Evolutionary conservation across 169 alveolate genomes (phyloP), one percentile per base, ranked within the genome.

Genomic region (Plasmodium gallinaceum): DNA sequence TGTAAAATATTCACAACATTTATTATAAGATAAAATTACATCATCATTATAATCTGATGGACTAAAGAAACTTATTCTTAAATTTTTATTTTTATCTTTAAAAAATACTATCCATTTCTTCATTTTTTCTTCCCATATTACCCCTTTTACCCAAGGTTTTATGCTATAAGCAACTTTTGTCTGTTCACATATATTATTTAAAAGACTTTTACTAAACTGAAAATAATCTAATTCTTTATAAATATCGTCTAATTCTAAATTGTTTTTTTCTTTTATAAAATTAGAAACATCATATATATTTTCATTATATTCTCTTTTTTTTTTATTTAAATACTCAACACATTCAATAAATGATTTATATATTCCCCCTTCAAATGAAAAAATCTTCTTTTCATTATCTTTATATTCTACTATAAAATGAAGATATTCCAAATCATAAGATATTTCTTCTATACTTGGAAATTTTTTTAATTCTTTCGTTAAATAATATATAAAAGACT

Each of bases 31-130:
- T 26, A 71, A 5, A 24, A 86, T 32, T 26, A 86, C 87, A 86
- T 86, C 92, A 39, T 45, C 32, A 43, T 71, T 86, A 62, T 71
- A 86, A 52, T 86, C 92, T 16, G 45, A n/a, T 43, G 76, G 86
- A 60, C 61, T 86, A 52, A 86, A 86, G 32, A 69, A 69, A 57
- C 92, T 86, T 6, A 86, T 54, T 86, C 92, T 32, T 43, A 86
- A 16, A 24, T 86, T 86, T 86, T 64, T 61, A 61, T 70, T 86
- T 39, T 48, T 86, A 48, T 86, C 92, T 71, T 86, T 86, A 86
- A 71, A 86, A 51, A 86, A 86, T 12, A 86, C 88, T 37, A 86
- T 74, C 92, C 92, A 86, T 52, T 86, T 86, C 46, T 71, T 86
- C 70, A 72, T 18, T 45, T 66, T 72, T n/a, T 86, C 87, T 69